Evolutionary conservation across 208 protist species (phyloP), one percentile per base, ranked within the genome.

Genomic region (Acanthamoeba lugdunensis): DNA sequence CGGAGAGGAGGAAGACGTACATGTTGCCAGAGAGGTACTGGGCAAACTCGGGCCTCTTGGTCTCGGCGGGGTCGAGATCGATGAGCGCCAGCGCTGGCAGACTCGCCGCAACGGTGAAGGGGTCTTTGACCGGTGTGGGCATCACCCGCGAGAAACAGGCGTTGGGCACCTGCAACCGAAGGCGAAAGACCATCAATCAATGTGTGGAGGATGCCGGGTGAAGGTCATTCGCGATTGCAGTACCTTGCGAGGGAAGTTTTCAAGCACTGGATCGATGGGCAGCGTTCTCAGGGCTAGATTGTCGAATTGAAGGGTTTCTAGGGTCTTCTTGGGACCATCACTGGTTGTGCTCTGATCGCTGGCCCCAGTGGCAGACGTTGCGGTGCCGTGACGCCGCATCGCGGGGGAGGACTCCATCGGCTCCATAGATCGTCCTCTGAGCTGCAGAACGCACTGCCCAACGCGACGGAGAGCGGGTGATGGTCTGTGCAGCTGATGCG

Each of bases 221-320:
- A 13, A 87, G 50, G 50, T 4, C 21, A 52, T 56, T n/a, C n/a
- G n/a, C n/a, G 21, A 92, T 65, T 48, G 45, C 16, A 21, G 28
- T 33, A 92, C 69, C 69, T 92, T 61, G 28, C 95, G 77, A 16
- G 73, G 30, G 37, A 58, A 50, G 37, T 93, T 96, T 11, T 75
- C 73, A n/a, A 21, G 23, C 16, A 95, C 88, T 30, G 94, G 61
- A 89, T 96, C 95, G 8, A 96, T 71, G 37, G 94, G 94, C 8
- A 96, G 93, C 30, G 25, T 45, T 58, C 63, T 37, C 11, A 96
- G 73, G 50, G 81, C 41, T n/a, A 63, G 48, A 77, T 96, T 96
- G 18, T 96, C 95, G 45, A 96, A 96, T 21, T 77, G 13, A 56
- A 95, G 94, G 30, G 30, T 65, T 54, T 95, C 93, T 14, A 95